These are phyloP conservation scores for Wickerhamiella sorbophila DNA, from an alignment of 805 yeast genomes.

Conservation along the genomic window DNA sequence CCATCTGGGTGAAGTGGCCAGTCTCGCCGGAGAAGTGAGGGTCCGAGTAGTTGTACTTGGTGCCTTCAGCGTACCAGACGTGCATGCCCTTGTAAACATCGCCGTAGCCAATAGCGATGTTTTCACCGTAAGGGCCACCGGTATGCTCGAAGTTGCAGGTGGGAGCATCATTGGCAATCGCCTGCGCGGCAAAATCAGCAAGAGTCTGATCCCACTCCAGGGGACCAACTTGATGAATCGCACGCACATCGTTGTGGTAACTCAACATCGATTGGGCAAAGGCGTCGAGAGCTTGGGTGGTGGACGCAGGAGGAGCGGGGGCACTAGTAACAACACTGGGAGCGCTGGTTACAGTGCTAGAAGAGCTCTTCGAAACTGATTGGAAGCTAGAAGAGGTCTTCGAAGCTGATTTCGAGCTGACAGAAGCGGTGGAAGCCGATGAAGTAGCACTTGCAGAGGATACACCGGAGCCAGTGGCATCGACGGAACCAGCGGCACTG, in stretches of 20 bases:
- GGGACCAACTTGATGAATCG: slow-evolving; percentile 33
- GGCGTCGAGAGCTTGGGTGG: slow-evolving; percentile 12
- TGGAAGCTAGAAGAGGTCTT: slow-evolving; percentile 17
- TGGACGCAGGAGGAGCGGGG: slow-evolving; percentile 10
- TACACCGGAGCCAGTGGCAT: too few species aligned
- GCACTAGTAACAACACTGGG: slow-evolving; percentile 15
- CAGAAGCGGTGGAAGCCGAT: slow-evolving; percentile 10
- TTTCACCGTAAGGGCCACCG: slow-evolving; percentile 51
- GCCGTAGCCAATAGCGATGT: slow-evolving; percentile 51
- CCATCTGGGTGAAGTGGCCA: slow-evolving; percentile 62
- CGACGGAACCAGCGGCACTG: too few species aligned
- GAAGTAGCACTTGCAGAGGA: slow-evolving; percentile 19
- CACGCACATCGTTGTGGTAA: slow-evolving; percentile 43
- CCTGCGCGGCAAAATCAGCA: slow-evolving; percentile 38
- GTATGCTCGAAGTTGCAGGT: slow-evolving; percentile 44
- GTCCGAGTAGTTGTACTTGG: slow-evolving; percentile 32
- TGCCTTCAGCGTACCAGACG: slow-evolving; percentile 57
- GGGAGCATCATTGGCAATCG: slow-evolving; percentile 27
- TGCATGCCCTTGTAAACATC: slow-evolving; percentile 35
- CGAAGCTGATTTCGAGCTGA: slow-evolving; percentile 9
- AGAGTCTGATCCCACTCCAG: slow-evolving; percentile 39
- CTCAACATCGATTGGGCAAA: slow-evolving; percentile 28
- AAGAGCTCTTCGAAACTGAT: background rate
- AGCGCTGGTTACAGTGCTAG: slow-evolving; percentile 10
- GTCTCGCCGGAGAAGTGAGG: slow-evolving; percentile 32